Evolutionary conservation across 495 filamentous ascomycete species (phyloP), one percentile per base, ranked within the genome.

Genomic region (Lentithecium fluviatile): DNA sequence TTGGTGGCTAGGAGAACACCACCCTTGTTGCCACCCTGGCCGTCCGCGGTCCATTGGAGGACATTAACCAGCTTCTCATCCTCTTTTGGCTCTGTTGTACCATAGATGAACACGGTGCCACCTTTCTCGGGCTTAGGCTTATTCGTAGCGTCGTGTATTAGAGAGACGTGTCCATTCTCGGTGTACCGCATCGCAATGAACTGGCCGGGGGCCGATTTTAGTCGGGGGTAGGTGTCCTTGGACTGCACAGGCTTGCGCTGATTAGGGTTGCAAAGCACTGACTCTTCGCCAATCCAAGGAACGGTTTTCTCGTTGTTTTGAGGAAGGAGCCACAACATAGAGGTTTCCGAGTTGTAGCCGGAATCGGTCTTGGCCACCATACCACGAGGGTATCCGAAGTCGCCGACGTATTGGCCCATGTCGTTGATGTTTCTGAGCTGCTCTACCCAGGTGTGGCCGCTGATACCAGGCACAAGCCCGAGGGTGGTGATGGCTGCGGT

Each of bases 161-260:
- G 75, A 1, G 85, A 88, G 56, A 94, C 88, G 73, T 97, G 92
- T 15, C 92, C 92, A 68, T 97, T 97, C 65, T 97, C 92, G 49
- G 82, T 78, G 73, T 90, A 94, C 19, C 81, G 78, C 52, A 96
- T 73, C 20, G 91, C 88, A 51, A 95, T 78, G 40, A 80, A 80
- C 57, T 83, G 81, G 32, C 90, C 88, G 7, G 88, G 78, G 20
- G 79, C 76, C 21, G 86, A 89, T 56, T 83, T 71, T 12, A 95
- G 80, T 62, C 82, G 81, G 2, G 85, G 84, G 58, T 78, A 85
- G 10, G 78, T 76, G 3, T 73, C 64, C 23, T 67, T 32, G 17
- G 78, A 79, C 65, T 88, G 82, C 19, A 70, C 77, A 21, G 81
- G 78, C 36, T 75, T 79, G 37, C 76, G 70, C 60, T 85, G 83